A percentile compares a stretch with the other conserved stretches of the same genome.
Conservation (phyloP, 257 asterid genomes). For the Paraleonurus japonicus region DNA sequence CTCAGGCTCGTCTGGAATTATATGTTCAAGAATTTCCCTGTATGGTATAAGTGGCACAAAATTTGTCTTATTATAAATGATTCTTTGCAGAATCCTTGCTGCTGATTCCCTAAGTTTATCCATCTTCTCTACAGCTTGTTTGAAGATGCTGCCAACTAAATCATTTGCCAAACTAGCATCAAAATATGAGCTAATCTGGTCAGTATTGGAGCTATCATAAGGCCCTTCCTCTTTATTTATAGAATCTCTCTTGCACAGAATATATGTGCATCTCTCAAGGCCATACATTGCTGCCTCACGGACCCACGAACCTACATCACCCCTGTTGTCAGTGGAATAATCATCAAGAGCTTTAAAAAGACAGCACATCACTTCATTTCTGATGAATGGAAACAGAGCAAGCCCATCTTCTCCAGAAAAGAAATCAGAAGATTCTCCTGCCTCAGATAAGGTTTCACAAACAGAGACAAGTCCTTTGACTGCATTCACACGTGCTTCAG, state of each 20-base stretch:
- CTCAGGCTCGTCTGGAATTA: constrained; percentile 58
- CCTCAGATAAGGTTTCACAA: constrained; percentile 64
- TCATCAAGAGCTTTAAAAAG: constrained; percentile 87
- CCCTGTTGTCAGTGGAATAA: constrained; percentile 93
- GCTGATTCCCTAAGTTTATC: constrained; percentile 86
- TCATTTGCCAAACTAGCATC: constrained; percentile 58
- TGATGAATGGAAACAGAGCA: constrained; percentile 53
- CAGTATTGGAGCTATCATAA: constrained; percentile 28
- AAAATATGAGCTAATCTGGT: constrained; percentile 39
- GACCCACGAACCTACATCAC: constrained; percentile 98
- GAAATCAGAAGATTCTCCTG: constrained; percentile 39
- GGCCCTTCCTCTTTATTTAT: constrained; percentile 31
- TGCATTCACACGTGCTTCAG: constrained; percentile 91
- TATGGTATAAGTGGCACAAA: constrained; percentile 65
- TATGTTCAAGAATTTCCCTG: constrained; percentile 59
- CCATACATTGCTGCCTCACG: constrained; percentile 97
- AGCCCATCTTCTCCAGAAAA: constrained; percentile 50
- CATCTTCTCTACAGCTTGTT: constrained; percentile 98
- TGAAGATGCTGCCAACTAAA: constrained; percentile 66
- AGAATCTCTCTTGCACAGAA: constrained; percentile 65
- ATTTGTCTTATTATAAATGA: constrained; percentile 53
- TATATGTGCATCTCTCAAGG: constrained; percentile 84
- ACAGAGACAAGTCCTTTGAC: constrained; percentile 81
- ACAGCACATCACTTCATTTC: constrained; percentile 70
- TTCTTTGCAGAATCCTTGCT: constrained; percentile 71